phyloP scores from a whole-genome alignment of 768 basidiomycete genomes.

The Wakefieldia striispora region DNA sequence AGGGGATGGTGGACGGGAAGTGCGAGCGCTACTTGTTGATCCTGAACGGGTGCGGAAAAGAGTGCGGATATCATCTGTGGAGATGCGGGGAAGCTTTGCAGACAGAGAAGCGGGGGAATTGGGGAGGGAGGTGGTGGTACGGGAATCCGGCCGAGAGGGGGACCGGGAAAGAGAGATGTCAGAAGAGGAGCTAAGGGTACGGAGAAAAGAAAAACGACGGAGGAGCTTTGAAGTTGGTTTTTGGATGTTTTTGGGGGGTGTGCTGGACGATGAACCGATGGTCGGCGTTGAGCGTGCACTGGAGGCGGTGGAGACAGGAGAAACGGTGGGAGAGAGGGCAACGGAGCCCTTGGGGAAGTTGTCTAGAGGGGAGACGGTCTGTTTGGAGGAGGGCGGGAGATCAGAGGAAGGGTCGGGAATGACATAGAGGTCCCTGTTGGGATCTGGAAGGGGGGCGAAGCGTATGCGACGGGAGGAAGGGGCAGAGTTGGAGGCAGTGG shows the following conservation, averaged over 20 bases:
- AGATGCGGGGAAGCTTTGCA: slow-evolving; percentile 16
- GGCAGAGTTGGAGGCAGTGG: slow-evolving; percentile 2
- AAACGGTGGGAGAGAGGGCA: slow-evolving; percentile 17
- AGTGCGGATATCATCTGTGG: slow-evolving; percentile 31
- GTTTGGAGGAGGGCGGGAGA: slow-evolving; percentile 25
- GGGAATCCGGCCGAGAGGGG: slow-evolving; percentile 13
- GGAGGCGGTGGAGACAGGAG: slow-evolving; percentile 21
- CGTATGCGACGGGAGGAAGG: slow-evolving; percentile 47
- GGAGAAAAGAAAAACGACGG: slow-evolving; percentile 22
- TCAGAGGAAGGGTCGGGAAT: slow-evolving; percentile 21
- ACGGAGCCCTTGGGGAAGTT: slow-evolving; percentile 7
- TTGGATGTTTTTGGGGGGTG: not conserved
- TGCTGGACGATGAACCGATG: slow-evolving; percentile 11
- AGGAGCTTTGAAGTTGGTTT: slow-evolving; percentile 20
- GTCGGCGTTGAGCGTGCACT: slow-evolving; percentile 21
- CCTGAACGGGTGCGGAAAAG: slow-evolving; percentile 30
- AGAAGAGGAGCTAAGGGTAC: slow-evolving; percentile 10
- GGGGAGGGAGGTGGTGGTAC: slow-evolving; percentile 13
- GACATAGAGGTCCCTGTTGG: slow-evolving; percentile 44
- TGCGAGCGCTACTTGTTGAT: slow-evolving; percentile 4
- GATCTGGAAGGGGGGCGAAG: slow-evolving; percentile 85
- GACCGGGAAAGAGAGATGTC: slow-evolving; percentile 6
- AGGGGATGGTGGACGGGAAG: slow-evolving; percentile 11
- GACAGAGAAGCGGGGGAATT: slow-evolving; percentile 11
- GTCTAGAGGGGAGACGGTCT: not conserved